Percentiles rank a stretch among this genome's conserved stretches.
These are phyloP conservation scores for Chenopodium album DNA, from an alignment of 148 eudicot species.

Conservation along the genomic window DNA sequence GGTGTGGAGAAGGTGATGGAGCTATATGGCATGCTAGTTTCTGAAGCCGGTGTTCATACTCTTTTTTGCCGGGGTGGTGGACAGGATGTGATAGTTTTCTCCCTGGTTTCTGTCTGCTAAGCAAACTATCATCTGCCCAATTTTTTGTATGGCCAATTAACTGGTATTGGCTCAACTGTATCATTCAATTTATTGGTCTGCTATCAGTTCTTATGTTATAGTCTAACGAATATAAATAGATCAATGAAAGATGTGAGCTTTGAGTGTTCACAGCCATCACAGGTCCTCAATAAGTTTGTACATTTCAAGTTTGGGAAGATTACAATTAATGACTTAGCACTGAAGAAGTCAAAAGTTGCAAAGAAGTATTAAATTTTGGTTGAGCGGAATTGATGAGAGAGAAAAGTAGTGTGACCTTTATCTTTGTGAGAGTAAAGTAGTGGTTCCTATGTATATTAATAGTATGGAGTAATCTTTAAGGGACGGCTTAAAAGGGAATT, in stretches of 20 bases:
- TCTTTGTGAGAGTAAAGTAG: too few relatives aligned
- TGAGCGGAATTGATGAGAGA: too few relatives aligned
- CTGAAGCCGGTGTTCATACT: conserved; percentile 18
- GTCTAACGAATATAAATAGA: too few relatives aligned
- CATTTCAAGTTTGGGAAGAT: background rate
- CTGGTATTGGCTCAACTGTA: background rate
- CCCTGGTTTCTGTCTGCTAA: background rate
- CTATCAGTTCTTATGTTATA: background rate
- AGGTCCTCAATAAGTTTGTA: too few relatives aligned
- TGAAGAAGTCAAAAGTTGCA: too few relatives aligned
- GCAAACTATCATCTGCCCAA: conserved; percentile 8
- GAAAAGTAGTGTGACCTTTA: too few relatives aligned
- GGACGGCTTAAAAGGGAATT: too few relatives aligned
- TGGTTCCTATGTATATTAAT: too few relatives aligned
- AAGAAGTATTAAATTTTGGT: too few relatives aligned
- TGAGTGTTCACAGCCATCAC: too few relatives aligned
- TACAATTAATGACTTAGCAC: background rate
- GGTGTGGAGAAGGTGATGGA: conserved; percentile 64
- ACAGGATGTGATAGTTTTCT: background rate
- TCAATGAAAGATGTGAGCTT: background rate
- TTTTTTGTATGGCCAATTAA: background rate
- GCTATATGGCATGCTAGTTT: conserved; percentile 52
- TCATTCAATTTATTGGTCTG: background rate
- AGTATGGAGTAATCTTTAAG: too few relatives aligned
- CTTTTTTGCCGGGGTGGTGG: background rate